Evolutionary conservation across 2,329 filamentous ascomycete genomes (phyloP).

Genomic region (Parafenestella ontariensis): DNA sequence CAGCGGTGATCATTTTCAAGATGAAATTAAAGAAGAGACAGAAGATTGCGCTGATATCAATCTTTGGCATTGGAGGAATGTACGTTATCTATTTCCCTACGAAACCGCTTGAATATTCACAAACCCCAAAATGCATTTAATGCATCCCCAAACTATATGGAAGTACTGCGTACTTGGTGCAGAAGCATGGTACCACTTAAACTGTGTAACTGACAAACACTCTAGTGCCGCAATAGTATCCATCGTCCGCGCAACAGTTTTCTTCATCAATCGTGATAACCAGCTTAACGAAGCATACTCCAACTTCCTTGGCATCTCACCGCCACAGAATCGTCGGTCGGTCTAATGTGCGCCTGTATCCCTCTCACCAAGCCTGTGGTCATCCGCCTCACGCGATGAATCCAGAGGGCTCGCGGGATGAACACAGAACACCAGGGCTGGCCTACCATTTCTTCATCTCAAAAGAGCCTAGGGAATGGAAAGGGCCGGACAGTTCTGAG

Average conservation of each 20-base stretch:
- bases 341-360: constrained; percentile 11
- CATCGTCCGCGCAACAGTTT: constrained; percentile 9
- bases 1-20: constrained; percentile 4
- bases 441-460: constrained; percentile 1
- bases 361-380: constrained; percentile 10
- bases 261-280: constrained; percentile 8
- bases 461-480: not conserved
- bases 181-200: too few relatives aligned
- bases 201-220: not conserved
- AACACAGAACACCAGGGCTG: constrained; percentile 10
- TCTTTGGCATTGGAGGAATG: constrained; percentile 13
- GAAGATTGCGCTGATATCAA: constrained; percentile 11
- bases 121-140: too few relatives aligned
- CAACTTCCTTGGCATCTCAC: constrained; percentile 15
- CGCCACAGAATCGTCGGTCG: constrained; percentile 8
- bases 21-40: constrained; percentile 10
- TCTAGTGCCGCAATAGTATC: constrained; percentile 14
- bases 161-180: too few relatives aligned
- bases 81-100: not conserved
- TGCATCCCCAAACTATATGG: too few relatives aligned
- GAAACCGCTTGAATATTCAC: too few relatives aligned
- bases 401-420: not conserved
- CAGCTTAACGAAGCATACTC: constrained; percentile 13
- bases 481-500: constrained; percentile 1
- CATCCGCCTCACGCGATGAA: constrained; percentile 2